These are phyloP conservation scores for Seminavis robusta DNA, from an alignment of 108 stramenopile genomes.

Conservation along the genomic window DNA sequence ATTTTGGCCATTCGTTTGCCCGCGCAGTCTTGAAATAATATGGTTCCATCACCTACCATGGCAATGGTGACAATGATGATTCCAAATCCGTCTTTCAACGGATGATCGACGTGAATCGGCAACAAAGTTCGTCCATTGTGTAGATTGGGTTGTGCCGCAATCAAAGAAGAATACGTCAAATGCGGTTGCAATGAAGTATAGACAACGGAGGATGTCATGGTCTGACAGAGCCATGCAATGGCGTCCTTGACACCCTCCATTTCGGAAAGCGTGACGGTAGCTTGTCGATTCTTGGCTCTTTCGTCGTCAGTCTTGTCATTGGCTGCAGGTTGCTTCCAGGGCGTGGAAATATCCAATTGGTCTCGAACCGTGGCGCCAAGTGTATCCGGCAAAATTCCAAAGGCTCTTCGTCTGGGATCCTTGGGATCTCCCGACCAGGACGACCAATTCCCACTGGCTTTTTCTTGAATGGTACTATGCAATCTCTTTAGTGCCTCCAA, in stretches of 20 bases:
- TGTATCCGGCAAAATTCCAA: constrained; percentile 36
- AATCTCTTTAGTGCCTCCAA: constrained; percentile 17
- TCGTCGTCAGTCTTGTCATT: constrained; percentile 4
- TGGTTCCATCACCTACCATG: constrained; percentile 16
- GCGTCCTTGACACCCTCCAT: constrained; percentile 14
- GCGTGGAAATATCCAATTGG: constrained; percentile 31
- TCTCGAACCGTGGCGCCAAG: constrained; percentile 2
- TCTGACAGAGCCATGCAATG: constrained; percentile 18
- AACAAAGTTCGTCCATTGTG: constrained; percentile 33
- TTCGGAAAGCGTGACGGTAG: constrained; percentile 6
- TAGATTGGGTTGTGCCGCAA: constrained; percentile 50
- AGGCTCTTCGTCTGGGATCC: constrained; percentile 35
- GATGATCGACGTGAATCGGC: constrained; percentile 44
- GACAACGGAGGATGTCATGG: no score
- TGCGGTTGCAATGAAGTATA: background rate
- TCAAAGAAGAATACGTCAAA: constrained; percentile 9
- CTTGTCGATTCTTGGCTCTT: constrained; percentile 19
- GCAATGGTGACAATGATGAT: constrained; percentile 42
- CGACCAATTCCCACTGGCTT: constrained; percentile 17
- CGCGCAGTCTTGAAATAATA: constrained; percentile 2
- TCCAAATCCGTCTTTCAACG: constrained; percentile 44
- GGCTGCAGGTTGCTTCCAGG: background rate
- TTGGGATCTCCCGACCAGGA: constrained; percentile 27
- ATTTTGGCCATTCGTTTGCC: constrained; percentile 11
- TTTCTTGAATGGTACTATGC: constrained; percentile 22